A percentile compares a stretch with the other conserved stretches of the same genome.
These are phyloP conservation scores for Aspergillus haitiensis DNA, from an alignment of 495 filamentous ascomycete genomes.

Conservation along the genomic window DNA sequence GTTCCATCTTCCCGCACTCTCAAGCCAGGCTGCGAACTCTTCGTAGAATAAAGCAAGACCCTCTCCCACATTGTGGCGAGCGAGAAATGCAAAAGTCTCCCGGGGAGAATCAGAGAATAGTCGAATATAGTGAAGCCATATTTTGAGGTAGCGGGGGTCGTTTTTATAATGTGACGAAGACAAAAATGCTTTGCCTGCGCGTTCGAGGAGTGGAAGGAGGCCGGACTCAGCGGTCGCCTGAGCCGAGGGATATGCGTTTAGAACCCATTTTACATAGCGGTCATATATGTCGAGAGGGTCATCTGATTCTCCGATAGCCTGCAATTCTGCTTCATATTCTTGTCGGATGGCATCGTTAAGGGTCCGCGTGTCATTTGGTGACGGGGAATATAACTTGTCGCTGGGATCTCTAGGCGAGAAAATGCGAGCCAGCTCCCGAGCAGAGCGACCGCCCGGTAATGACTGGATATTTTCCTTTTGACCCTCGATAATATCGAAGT, in stretches of 20 bases:
- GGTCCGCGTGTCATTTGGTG: constrained; percentile 69
- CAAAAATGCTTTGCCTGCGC: constrained; percentile 89
- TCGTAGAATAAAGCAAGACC: constrained; percentile 93
- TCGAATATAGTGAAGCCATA: constrained; percentile 93
- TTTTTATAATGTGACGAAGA: constrained; percentile 84
- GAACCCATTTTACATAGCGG: constrained; percentile 93
- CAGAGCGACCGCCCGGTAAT: constrained; percentile 85
- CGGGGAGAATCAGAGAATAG: constrained; percentile 90
- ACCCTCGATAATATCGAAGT: constrained; percentile 93
- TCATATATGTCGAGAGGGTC: constrained; percentile 96
- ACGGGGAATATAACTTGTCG: constrained; percentile 51
- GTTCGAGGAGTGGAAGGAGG: constrained; percentile 84
- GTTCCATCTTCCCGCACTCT: constrained; percentile 78
- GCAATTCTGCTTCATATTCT: constrained; percentile 84
- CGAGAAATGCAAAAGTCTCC: constrained; percentile 87
- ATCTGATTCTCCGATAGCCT: constrained; percentile 77
- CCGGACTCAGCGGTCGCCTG: constrained; percentile 89
- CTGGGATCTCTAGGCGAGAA: constrained; percentile 63
- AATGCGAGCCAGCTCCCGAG: constrained; percentile 80
- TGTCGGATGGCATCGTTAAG: constrained; percentile 74
- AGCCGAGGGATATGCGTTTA: constrained; percentile 91
- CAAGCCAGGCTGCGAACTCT: constrained; percentile 91
- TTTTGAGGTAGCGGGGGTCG: constrained; percentile 84
- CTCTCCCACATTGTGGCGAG: constrained; percentile 85
- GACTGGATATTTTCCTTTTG: constrained; percentile 98